Conservation (phyloP, 345 rosid species). For the Lumnitzera littorea region DNA sequence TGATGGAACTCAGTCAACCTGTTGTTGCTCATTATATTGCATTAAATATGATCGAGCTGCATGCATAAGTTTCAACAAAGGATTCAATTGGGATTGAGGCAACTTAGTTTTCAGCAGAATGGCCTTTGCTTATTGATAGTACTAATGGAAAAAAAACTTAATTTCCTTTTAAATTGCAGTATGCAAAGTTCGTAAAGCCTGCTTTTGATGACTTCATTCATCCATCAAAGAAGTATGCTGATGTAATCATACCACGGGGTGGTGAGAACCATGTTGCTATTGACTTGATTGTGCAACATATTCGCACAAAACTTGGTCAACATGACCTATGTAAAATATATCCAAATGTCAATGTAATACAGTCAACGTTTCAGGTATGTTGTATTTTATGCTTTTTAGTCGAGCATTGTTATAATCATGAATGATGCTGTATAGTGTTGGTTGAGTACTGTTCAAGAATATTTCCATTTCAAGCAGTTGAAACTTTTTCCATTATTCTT, state of each 20-base stretch:
- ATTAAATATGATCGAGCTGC: no score
- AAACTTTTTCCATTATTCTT: no score
- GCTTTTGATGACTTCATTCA: conserved; percentile 98
- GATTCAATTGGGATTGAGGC: no score
- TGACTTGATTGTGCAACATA: conserved; percentile 94
- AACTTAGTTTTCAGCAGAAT: neutral
- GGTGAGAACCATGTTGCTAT: conserved; percentile 96
- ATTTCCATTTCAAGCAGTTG: no score
- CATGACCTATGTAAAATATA: conserved; percentile 93
- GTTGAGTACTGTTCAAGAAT: no score
- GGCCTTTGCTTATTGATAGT: neutral
- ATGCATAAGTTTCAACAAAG: no score
- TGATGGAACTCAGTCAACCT: no score
- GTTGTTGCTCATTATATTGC: no score
- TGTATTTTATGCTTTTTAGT: neutral
- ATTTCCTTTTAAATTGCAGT: conserved; percentile 38
- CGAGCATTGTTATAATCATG: neutral
- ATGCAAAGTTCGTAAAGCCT: conserved; percentile 96
- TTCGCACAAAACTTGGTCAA: conserved; percentile 88
- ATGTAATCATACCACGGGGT: conserved; percentile 90
- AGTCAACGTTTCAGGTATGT: conserved; percentile 87
- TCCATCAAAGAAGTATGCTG: conserved; percentile 94
- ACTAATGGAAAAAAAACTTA: conserved; percentile 10
- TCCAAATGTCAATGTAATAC: conserved; percentile 71
- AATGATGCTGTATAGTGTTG: neutral